phyloP scores from a whole-genome alignment of 768 basidiomycete species.

The Termitomyces sp. region DNA sequence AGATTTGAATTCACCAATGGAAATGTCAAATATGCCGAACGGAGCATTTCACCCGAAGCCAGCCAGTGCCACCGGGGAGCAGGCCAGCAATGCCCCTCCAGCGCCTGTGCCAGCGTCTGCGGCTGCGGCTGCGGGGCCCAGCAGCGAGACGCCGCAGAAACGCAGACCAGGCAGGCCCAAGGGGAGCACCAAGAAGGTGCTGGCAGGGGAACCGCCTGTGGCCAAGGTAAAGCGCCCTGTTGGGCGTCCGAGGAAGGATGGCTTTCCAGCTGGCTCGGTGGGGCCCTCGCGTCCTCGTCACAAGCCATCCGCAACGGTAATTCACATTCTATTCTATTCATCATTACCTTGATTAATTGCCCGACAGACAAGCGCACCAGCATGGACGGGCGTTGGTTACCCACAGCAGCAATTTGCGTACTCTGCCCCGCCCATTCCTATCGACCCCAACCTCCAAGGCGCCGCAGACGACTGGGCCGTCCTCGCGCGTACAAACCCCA shows the following conservation, averaged over 20 bases:
- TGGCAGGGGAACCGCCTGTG: slow-evolving; percentile 27
- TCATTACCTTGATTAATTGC: not conserved
- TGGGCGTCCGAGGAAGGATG: slow-evolving; percentile 77
- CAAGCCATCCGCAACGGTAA: slow-evolving; percentile 1
- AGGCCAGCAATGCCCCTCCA: no score
- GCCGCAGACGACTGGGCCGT: slow-evolving; percentile 58
- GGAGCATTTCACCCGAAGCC: slow-evolving; percentile 4
- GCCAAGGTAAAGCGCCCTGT: slow-evolving; percentile 73
- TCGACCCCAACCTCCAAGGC: slow-evolving; percentile 45
- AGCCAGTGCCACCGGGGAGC: no score
- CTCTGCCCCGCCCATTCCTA: slow-evolving; percentile 16
- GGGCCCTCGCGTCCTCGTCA: slow-evolving; percentile 29
- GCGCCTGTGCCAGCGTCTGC: not conserved
- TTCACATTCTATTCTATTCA: not conserved
- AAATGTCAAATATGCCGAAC: slow-evolving; percentile 14
- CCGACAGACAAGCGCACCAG: not conserved
- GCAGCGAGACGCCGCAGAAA: slow-evolving; percentile 27
- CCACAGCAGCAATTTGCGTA: not conserved
- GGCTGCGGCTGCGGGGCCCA: not conserved
- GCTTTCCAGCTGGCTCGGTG: slow-evolving; percentile 71
- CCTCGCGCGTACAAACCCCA: slow-evolving; percentile 48
- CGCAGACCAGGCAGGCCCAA: slow-evolving; percentile 74
- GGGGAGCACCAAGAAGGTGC: slow-evolving; percentile 70
- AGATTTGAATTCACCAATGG: slow-evolving; percentile 1
- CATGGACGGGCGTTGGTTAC: slow-evolving; percentile 6